Evolutionary conservation across 805 yeast genomes (phyloP).

Genomic region (Spathaspora girioi): DNA sequence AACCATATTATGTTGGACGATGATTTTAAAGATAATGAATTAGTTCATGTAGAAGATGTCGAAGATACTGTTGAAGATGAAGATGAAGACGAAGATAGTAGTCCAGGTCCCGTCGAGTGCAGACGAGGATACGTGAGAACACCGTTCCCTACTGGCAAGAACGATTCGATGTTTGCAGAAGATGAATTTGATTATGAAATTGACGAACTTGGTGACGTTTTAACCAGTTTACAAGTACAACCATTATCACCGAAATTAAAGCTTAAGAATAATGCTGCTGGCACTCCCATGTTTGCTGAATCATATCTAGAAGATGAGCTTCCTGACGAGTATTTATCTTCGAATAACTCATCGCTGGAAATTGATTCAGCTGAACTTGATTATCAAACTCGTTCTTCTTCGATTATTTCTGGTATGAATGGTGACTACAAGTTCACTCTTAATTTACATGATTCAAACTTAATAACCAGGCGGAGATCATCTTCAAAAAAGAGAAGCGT

Average conservation of each 20-base stretch:
- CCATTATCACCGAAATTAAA: neutral
- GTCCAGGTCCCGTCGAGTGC: constrained; percentile 10
- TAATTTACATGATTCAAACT: constrained; percentile 60
- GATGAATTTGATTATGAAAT: constrained; percentile 14
- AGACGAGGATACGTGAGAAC: constrained; percentile 42
- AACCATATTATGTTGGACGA: constrained; percentile 37
- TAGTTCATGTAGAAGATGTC: constrained; percentile 22
- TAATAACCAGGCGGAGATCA: constrained; percentile 53
- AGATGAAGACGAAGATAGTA: constrained; percentile 10
- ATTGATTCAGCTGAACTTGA: constrained; percentile 14
- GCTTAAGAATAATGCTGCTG: neutral
- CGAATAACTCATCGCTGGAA: constrained; percentile 8
- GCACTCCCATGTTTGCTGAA: constrained; percentile 2
- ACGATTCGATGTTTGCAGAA: constrained; percentile 10
- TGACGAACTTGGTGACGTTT: constrained; percentile 20
- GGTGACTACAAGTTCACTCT: constrained; percentile 52
- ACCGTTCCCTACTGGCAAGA: constrained; percentile 29
- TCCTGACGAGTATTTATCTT: constrained; percentile 19
- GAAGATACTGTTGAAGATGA: constrained; percentile 11
- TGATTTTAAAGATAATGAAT: constrained; percentile 8
- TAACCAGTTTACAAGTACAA: constrained; percentile 16
- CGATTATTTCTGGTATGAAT: constrained; percentile 35
- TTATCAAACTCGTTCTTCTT: constrained; percentile 35
- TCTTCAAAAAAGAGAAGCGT: constrained; percentile 13
- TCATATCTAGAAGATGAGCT: constrained; percentile 13